phyloP scores from a whole-genome alignment of 1,284 basidiomycete genomes.

The Boletus semigastroideus region DNA sequence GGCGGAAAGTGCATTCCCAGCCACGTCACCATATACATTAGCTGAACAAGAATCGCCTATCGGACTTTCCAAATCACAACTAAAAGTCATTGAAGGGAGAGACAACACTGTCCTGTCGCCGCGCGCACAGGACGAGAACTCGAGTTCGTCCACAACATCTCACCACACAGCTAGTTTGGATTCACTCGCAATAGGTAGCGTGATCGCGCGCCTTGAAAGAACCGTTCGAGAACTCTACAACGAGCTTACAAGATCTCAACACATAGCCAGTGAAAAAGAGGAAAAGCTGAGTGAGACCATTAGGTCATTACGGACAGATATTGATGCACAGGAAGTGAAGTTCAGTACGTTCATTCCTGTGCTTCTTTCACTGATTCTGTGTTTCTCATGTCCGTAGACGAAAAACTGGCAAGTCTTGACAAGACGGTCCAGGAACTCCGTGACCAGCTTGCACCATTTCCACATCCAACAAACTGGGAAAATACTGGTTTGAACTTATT shows the following conservation, averaged over 20 bases:
- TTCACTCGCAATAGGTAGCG: neutral
- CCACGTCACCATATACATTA: too few species aligned
- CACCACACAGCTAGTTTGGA: neutral
- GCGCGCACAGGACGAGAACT: neutral
- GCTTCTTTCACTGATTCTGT: neutral
- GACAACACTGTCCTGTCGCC: neutral
- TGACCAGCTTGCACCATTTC: neutral
- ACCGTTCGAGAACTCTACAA: neutral
- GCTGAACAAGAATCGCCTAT: neutral
- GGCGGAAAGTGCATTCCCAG: too few species aligned
- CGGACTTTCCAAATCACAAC: neutral
- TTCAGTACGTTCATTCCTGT: neutral
- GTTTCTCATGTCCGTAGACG: neutral
- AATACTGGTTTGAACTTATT: neutral
- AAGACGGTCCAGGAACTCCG: neutral
- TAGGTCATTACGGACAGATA: neutral
- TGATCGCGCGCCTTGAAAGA: neutral
- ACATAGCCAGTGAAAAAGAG: neutral
- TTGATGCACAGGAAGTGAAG: neutral
- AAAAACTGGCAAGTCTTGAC: neutral
- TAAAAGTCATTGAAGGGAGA: neutral
- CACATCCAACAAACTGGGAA: too few species aligned
- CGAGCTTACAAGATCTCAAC: neutral
- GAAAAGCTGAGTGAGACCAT: neutral
- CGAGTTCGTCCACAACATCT: neutral